A percentile compares a stretch with the other conserved stretches of the same genome.
Evolutionary conservation across 2,329 filamentous ascomycete genomes (phyloP).

Genomic region (Aspergillus melleus): DNA sequence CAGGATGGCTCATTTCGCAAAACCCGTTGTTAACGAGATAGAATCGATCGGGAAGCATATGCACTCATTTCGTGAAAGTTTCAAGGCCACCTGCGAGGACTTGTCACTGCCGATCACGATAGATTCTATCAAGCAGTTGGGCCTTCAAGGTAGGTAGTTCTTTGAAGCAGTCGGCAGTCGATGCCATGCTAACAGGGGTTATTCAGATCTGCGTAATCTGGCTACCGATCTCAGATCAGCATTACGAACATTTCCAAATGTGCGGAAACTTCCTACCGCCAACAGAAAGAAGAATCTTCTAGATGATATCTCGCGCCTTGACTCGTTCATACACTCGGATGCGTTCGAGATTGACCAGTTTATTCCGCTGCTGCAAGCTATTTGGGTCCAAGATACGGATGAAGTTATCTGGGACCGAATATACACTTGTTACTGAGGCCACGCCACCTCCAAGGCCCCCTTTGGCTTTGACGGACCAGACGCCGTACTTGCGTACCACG

Average conservation of each 20-base stretch:
- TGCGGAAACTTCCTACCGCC: background rate
- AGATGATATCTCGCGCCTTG: background rate
- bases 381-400: conserved; percentile 7
- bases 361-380: conserved; percentile 18
- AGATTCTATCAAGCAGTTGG: background rate
- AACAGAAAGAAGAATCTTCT: background rate
- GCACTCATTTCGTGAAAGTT: background rate
- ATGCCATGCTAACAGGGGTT: background rate
- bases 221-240: background rate
- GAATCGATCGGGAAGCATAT: background rate
- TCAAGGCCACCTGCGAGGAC: background rate
- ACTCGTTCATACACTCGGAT: background rate
- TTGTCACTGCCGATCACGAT: background rate
- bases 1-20: no score
- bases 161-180: background rate
- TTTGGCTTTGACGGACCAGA: conserved; percentile 21
- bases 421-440: conserved; percentile 15
- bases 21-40: background rate
- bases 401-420: conserved; percentile 22
- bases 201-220: background rate
- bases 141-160: background rate
- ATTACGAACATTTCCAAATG: background rate
- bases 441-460: conserved; percentile 19
- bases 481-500: conserved; percentile 25
- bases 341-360: conserved; percentile 18